Conservation (phyloP, 2,329 filamentous ascomycete genomes). For the Trichoderma semiorbis region DNA sequence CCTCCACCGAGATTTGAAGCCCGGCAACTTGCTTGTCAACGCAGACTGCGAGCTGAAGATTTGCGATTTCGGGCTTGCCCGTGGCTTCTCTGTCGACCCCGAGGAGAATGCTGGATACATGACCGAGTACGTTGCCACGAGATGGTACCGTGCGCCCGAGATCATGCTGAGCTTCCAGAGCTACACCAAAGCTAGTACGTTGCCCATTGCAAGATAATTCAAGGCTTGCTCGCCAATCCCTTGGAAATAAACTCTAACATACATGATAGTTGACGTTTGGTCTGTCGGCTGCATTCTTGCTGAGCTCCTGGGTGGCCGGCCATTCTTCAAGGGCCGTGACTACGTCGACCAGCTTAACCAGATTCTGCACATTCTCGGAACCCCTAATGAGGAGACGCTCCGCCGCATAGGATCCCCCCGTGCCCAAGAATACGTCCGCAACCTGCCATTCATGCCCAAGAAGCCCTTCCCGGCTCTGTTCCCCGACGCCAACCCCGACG, state of each 20-base stretch:
- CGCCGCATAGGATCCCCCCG: slow-evolving; percentile 90
- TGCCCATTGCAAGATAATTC: not conserved
- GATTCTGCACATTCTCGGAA: slow-evolving; percentile 96
- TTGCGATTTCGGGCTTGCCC: slow-evolving; percentile 93
- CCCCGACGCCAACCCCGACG: slow-evolving; percentile 91
- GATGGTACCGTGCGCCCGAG: slow-evolving; percentile 93
- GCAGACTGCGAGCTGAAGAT: slow-evolving; percentile 99
- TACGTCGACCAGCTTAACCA: slow-evolving; percentile 99
- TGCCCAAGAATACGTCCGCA: slow-evolving; percentile 97
- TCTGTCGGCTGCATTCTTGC: slow-evolving; percentile 97
- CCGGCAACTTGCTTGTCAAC: slow-evolving; percentile 94
- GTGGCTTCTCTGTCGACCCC: slow-evolving; percentile 94
- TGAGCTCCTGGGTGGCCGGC: slow-evolving; percentile 89
- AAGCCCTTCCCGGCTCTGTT: slow-evolving; percentile 85
- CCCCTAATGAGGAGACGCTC: slow-evolving; percentile 91
- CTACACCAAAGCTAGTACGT: slow-evolving; percentile 99
- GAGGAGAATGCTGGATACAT: slow-evolving; percentile 99
- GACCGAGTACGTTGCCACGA: slow-evolving; percentile 97
- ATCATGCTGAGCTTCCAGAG: slow-evolving; percentile 99
- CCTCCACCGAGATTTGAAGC: slow-evolving; percentile 93
- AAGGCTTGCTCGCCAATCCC: not conserved
- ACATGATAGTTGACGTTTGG: slow-evolving; percentile 84
- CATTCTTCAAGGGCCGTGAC: slow-evolving; percentile 98
- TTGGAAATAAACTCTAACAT: not conserved
- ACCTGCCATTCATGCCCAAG: slow-evolving; percentile 92